Evolutionary conservation across 331 rosid genomes (phyloP), one percentile per base, ranked within the genome.

Genomic region (Pyrus hybrid): DNA sequence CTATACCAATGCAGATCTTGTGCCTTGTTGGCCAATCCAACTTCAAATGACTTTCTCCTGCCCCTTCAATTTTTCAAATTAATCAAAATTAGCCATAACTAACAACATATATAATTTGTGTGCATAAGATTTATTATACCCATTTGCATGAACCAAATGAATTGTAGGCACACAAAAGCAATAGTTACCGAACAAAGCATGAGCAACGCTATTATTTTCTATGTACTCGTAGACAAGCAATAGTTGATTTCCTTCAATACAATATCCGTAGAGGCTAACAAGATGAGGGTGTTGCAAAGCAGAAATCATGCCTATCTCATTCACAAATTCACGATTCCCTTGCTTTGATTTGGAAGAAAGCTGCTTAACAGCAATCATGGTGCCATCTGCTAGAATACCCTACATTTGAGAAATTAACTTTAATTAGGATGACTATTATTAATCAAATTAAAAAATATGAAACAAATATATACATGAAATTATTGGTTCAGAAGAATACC

Each of bases 301-400:
- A 37, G 93, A 88, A 75, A 90, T 88, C 87, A 90, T 64, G 74
- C 91, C 93, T 28, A 88, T 80, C 85, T 90, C 96, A 41, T 86
- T 90, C 60, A 85, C 63, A 47, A 90, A 90, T 75, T 91, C 93
- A 1, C 90, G 93, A 74, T 86, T 88, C 37, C 96, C 96, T 86
- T 90, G 96, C 75, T 77, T 90, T 71, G 93, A 90, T 82, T 86
- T 88, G 47, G 91, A 85, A 51, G 96, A 90, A 64, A 88, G 93
- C 29, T 88, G 83, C 64, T 90, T 91, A 3, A 91, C 91, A 23
- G 91, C 96, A 67, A 88, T 76, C n/a, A 74, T 2, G 2, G 80
- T 85, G 49, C 88, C 87, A 63, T 91, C 87, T 1, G 84, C 74
- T 23, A 91, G 80, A 75, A 87, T 10, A 18, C 96, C 96, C 96